Conservation (phyloP, 306 rosid genomes). For the Leucaena leucocephala region DNA sequence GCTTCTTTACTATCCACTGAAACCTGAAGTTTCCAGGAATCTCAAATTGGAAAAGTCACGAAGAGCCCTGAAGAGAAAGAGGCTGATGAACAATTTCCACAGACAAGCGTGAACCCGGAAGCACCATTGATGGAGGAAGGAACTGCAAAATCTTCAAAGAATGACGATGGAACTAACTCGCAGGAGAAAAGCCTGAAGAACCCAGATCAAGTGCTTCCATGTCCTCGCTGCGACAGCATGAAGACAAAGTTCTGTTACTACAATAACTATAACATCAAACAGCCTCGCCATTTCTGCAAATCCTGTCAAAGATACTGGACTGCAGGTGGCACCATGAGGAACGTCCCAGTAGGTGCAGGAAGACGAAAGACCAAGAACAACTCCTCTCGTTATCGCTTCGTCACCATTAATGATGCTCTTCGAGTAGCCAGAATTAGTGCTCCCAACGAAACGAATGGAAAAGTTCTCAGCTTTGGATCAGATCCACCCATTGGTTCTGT, state of each 20-base stretch:
- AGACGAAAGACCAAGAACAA: slow-evolving; percentile 81
- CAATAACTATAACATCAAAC: slow-evolving; percentile 86
- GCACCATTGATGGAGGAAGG: slow-evolving; percentile 59
- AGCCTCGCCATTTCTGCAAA: slow-evolving; percentile 93
- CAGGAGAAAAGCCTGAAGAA: slow-evolving; percentile 71
- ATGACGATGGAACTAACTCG: slow-evolving; percentile 47
- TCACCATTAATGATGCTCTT: slow-evolving; percentile 73
- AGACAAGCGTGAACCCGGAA: slow-evolving; percentile 51
- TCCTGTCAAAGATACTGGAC: slow-evolving; percentile 98
- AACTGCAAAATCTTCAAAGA: slow-evolving; percentile 47
- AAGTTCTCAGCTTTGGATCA: slow-evolving; percentile 74
- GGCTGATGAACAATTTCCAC: slow-evolving; percentile 46
- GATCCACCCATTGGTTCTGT: slow-evolving; percentile 58
- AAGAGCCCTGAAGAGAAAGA: slow-evolving; percentile 42
- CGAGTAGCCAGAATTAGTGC: slow-evolving; percentile 56
- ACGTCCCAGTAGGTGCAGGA: slow-evolving; percentile 92
- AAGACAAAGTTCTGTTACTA: slow-evolving; percentile 94
- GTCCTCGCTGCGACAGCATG: slow-evolving; percentile 93
- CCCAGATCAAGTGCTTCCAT: slow-evolving; percentile 81
- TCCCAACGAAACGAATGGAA: slow-evolving; percentile 57
- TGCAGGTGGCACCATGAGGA: slow-evolving; percentile 86
- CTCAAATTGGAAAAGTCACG: slow-evolving; percentile 34
- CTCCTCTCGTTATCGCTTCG: slow-evolving; percentile 56
- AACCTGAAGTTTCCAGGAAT: slow-evolving; percentile 55
- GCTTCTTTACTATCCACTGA: neutral